These are phyloP conservation scores for Ganoderma meredithae DNA, from an alignment of 1,284 basidiomycete genomes.

Conservation along the genomic window DNA sequence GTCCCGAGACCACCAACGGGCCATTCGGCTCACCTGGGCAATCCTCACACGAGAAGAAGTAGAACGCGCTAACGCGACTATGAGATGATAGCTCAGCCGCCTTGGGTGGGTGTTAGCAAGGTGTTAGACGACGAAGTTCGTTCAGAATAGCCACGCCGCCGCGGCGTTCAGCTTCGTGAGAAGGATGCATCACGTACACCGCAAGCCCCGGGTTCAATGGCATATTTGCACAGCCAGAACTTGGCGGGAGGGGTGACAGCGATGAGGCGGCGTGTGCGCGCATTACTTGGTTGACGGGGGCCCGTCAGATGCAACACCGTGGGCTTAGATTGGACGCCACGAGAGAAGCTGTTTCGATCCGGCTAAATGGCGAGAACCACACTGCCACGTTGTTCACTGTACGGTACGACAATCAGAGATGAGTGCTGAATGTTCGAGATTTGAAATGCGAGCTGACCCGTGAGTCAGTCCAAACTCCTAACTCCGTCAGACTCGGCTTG, in stretches of 20 bases:
- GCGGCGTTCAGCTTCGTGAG: not conserved
- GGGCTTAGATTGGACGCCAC: not conserved
- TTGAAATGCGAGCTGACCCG: too few species aligned
- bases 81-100: not conserved
- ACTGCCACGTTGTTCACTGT: not conserved
- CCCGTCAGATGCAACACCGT: not conserved
- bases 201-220: not conserved
- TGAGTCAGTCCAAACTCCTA: not conserved
- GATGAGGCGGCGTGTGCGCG: not conserved
- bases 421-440: not conserved
- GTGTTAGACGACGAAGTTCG: not conserved
- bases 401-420: not conserved
- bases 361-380: not conserved
- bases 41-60: not conserved
- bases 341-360: not conserved
- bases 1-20: not conserved
- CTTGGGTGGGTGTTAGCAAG: too few species aligned
- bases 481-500: not conserved
- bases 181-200: not conserved
- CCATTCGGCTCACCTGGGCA: not conserved
- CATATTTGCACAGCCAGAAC: not conserved
- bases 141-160: not conserved
- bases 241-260: not conserved
- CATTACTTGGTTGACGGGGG: too few species aligned
- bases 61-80: not conserved